A percentile compares a stretch with the other conserved stretches of the same genome.
phyloP scores from a whole-genome alignment of 2,329 filamentous ascomycete genomes.

The Pyrenochaeta sp. region DNA sequence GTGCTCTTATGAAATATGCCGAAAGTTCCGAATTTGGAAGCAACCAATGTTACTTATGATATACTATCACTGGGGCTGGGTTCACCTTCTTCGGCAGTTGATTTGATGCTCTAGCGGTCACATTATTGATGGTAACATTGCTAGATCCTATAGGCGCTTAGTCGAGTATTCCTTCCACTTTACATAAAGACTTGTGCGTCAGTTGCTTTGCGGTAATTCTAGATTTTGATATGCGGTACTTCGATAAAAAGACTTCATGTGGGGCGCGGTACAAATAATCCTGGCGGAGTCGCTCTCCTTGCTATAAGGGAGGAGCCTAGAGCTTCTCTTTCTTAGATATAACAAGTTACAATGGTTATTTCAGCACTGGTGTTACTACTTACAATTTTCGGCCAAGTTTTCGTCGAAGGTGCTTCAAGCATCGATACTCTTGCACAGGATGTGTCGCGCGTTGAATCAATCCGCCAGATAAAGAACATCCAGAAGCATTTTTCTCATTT shows the following conservation, averaged over 20 bases:
- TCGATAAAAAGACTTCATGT: no score
- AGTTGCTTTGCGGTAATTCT: no score
- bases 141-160: no score
- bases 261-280: no score
- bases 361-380: not conserved
- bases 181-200: no score
- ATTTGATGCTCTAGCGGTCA: no score
- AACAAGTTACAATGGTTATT: not conserved
- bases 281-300: not conserved
- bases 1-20: no score
- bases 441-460: slow-evolving; percentile 28
- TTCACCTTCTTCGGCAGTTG: not conserved
- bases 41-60: not conserved
- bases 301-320: not conserved
- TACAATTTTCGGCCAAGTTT: not conserved
- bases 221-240: no score
- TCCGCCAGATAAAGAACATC: slow-evolving; percentile 35
- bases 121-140: no score
- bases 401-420: not conserved
- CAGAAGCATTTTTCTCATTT: slow-evolving; percentile 29
- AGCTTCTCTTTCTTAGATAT: not conserved
- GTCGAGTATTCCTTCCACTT: no score
- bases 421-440: slow-evolving; percentile 22
- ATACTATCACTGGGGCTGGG: not conserved
- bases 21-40: not conserved